A percentile compares a stretch with the other conserved stretches of the same genome.
Evolutionary conservation across 805 yeast genomes (phyloP).

Genomic region (Sugiyamaella boreocaroliniensis): DNA sequence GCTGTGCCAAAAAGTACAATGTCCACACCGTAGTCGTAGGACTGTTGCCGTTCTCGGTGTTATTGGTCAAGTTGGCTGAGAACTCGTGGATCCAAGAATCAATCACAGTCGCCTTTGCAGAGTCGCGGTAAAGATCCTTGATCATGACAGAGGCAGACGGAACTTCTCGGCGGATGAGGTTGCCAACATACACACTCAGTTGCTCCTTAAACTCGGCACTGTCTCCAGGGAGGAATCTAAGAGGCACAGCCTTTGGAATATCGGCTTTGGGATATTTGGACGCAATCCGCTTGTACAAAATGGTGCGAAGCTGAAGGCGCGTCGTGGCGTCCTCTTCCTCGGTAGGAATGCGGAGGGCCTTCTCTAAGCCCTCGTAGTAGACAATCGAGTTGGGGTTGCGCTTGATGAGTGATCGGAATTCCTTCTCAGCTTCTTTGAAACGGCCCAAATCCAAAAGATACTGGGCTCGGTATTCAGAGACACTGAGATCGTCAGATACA

Average conservation of each 20-base stretch:
- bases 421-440: slow-evolving; percentile 55
- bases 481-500: slow-evolving; percentile 52
- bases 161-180: slow-evolving; percentile 69
- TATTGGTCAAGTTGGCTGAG: slow-evolving; percentile 23
- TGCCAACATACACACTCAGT: slow-evolving; percentile 48
- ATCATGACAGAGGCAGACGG: slow-evolving; percentile 86
- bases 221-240: slow-evolving; percentile 40
- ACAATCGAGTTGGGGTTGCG: slow-evolving; percentile 76
- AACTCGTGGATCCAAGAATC: slow-evolving; percentile 50
- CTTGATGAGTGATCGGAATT: slow-evolving; percentile 62
- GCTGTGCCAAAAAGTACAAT: slow-evolving; percentile 70
- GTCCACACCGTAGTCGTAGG: slow-evolving; percentile 52
- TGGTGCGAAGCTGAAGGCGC: slow-evolving; percentile 33
- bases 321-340: slow-evolving; percentile 28
- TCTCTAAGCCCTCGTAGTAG: slow-evolving; percentile 64
- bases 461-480: slow-evolving; percentile 60
- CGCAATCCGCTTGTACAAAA: slow-evolving; percentile 58
- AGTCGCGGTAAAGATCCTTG: slow-evolving; percentile 63
- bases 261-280: slow-evolving; percentile 77
- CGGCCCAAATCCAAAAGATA: slow-evolving; percentile 53
- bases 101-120: slow-evolving; percentile 37
- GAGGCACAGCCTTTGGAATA: slow-evolving; percentile 70
- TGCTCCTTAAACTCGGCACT: slow-evolving; percentile 39
- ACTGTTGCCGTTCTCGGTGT: neutral
- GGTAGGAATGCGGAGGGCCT: slow-evolving; percentile 50